phyloP scores from a whole-genome alignment of 2,329 filamentous ascomycete genomes.

The Alternaria incomplexa region DNA sequence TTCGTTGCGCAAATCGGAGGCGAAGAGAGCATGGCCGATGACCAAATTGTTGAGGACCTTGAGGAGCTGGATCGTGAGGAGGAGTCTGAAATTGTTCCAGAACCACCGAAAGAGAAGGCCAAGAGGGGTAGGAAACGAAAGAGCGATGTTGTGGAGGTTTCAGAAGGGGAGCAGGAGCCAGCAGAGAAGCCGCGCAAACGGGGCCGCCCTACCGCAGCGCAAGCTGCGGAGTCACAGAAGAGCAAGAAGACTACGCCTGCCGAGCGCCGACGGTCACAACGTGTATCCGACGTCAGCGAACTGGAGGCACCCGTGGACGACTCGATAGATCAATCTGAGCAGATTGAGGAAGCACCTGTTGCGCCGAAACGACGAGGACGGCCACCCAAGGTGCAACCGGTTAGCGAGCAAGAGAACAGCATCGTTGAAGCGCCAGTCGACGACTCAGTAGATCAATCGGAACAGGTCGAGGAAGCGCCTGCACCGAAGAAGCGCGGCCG shows the following conservation, averaged over 20 bases:
- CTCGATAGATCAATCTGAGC: slow-evolving; percentile 28
- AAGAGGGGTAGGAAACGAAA: slow-evolving; percentile 41
- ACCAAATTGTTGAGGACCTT: slow-evolving; percentile 24
- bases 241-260: slow-evolving; percentile 26
- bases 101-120: slow-evolving; percentile 30
- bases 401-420: slow-evolving; percentile 16
- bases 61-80: slow-evolving; percentile 32
- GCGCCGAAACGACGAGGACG: slow-evolving; percentile 35
- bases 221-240: slow-evolving; percentile 20
- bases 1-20: slow-evolving; percentile 37
- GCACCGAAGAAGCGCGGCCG: slow-evolving; percentile 35
- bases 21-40: slow-evolving; percentile 28
- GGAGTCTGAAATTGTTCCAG: slow-evolving; percentile 36
- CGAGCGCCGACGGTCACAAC: slow-evolving; percentile 33
- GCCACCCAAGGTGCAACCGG: slow-evolving; percentile 27
- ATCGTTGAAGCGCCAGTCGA: slow-evolving; percentile 24
- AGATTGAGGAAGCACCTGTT: slow-evolving; percentile 25
- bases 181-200: slow-evolving; percentile 26
- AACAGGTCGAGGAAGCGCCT: slow-evolving; percentile 28
- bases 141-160: slow-evolving; percentile 28
- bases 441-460: slow-evolving; percentile 24
- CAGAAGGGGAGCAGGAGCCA: slow-evolving; percentile 22
- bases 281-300: slow-evolving; percentile 38
- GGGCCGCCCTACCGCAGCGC: slow-evolving; percentile 10
- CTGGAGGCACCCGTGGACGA: slow-evolving; percentile 28